A percentile compares a stretch with the other conserved stretches of the same genome.
phyloP scores from a whole-genome alignment of 2,329 filamentous ascomycete species.

The Blastomyces silverae region DNA sequence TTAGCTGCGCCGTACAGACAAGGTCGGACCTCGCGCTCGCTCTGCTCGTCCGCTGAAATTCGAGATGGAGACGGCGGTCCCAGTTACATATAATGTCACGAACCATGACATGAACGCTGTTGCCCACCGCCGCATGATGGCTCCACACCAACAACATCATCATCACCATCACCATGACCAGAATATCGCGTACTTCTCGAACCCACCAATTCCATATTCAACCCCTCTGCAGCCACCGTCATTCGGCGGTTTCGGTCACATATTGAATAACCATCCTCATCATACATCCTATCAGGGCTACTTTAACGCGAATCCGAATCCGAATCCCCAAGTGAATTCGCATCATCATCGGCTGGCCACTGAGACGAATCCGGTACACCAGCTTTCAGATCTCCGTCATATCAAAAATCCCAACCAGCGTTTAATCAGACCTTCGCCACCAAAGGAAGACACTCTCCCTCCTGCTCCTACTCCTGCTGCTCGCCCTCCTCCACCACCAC shows the following conservation, averaged over 20 bases:
- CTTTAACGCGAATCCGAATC: slow-evolving; percentile 25
- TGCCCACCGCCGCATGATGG: slow-evolving; percentile 35
- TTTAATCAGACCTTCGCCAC: slow-evolving; percentile 20
- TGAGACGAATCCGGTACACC: slow-evolving; percentile 26
- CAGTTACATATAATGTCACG: slow-evolving; percentile 37
- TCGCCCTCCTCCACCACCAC: slow-evolving; percentile 2
- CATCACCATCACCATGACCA: slow-evolving; percentile 28
- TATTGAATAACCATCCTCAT: slow-evolving; percentile 29
- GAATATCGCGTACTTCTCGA: slow-evolving; percentile 35
- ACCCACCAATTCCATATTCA: slow-evolving; percentile 34
- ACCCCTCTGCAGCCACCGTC: slow-evolving; percentile 33
- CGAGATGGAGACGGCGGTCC: slow-evolving; percentile 38
- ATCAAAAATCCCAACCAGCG: slow-evolving; percentile 35
- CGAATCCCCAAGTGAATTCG: slow-evolving; percentile 20
- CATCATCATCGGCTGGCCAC: slow-evolving; percentile 18
- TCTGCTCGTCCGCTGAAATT: slow-evolving; percentile 2
- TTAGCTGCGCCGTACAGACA: background rate
- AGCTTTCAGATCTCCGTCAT: slow-evolving; percentile 34
- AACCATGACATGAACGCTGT: slow-evolving; percentile 34
- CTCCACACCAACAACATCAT: slow-evolving; percentile 26
- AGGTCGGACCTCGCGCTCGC: background rate
- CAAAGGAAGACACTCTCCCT: slow-evolving; percentile 19
- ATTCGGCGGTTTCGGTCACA: slow-evolving; percentile 31
- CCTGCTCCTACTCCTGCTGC: background rate
- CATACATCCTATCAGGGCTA: slow-evolving; percentile 32